These are phyloP conservation scores for Quillaja saponaria DNA, from an alignment of 306 rosid species.

Conservation along the genomic window DNA sequence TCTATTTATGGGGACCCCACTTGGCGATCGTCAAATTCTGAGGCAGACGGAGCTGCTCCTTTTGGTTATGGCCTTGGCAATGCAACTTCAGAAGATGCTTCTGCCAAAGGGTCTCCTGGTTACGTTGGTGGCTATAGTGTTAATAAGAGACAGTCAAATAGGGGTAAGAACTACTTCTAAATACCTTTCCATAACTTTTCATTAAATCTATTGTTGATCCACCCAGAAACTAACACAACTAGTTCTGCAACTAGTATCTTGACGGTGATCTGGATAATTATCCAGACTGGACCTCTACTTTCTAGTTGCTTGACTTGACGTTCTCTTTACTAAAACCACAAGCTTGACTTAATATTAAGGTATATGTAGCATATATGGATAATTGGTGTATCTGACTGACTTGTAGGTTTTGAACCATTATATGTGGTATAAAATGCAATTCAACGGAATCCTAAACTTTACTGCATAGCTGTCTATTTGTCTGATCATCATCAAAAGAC, in stretches of 20 bases:
- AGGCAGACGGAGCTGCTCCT: conserved; percentile 77
- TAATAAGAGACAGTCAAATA: conserved; percentile 92
- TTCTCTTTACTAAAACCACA: not conserved
- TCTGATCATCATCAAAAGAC: not conserved
- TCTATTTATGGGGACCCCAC: conserved; percentile 83
- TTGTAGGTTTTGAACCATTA: too few species aligned
- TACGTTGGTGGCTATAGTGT: conserved; percentile 92
- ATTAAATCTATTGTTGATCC: conserved; percentile 10
- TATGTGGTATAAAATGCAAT: too few species aligned
- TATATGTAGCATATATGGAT: too few species aligned
- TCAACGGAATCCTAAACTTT: too few species aligned
- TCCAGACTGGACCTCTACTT: not conserved
- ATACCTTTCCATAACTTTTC: conserved; percentile 23
- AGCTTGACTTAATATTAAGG: conserved; percentile 1
- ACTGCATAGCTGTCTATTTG: not conserved
- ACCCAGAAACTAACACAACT: conserved; percentile 13
- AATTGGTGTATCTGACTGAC: too few species aligned
- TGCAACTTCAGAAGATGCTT: conserved; percentile 74
- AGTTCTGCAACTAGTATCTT: not conserved
- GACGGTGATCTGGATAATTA: conserved; percentile 14
- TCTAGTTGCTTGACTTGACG: conserved; percentile 18
- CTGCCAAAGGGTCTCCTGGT: conserved; percentile 81
- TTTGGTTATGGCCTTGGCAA: conserved; percentile 84
- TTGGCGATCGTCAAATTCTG: conserved; percentile 82
- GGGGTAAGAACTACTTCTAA: conserved; percentile 67